Conservation (phyloP, 441 rosid genomes). For the Hura crepitans region DNA sequence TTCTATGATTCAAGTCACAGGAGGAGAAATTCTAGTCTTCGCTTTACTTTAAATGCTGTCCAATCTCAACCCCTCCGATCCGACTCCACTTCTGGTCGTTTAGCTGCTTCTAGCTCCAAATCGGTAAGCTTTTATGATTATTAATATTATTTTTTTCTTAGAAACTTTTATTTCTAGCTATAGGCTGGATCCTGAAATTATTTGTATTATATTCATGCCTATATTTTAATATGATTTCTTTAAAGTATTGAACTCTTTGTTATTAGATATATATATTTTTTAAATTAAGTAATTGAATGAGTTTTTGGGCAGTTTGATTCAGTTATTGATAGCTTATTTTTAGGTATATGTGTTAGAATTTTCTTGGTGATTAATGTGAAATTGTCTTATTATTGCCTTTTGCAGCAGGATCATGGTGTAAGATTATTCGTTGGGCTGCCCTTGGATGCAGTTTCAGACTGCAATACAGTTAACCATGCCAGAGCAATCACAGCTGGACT, state of each 20-base stretch:
- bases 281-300: too few species aligned
- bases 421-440: conserved; percentile 82
- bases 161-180: neutral
- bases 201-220: too few species aligned
- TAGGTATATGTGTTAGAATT: neutral
- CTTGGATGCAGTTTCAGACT: conserved; percentile 63
- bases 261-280: too few species aligned
- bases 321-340: neutral
- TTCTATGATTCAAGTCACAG: conserved; percentile 28
- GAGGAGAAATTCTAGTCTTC: conserved; percentile 32
- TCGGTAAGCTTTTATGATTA: conserved; percentile 46
- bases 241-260: neutral
- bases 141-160: neutral
- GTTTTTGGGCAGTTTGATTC: neutral
- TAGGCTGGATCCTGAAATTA: neutral
- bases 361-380: conserved; percentile 2
- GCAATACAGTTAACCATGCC: conserved; percentile 53
- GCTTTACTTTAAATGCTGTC: conserved; percentile 39
- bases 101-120: conserved; percentile 30
- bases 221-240: neutral
- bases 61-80: conserved; percentile 44
- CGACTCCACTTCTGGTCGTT: conserved; percentile 13
- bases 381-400: conserved; percentile 12
- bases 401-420: conserved; percentile 46
- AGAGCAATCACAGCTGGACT: conserved; percentile 77